Evolutionary conservation across 2,329 filamentous ascomycete genomes (phyloP).

Genomic region (Diaporthe sp.): DNA sequence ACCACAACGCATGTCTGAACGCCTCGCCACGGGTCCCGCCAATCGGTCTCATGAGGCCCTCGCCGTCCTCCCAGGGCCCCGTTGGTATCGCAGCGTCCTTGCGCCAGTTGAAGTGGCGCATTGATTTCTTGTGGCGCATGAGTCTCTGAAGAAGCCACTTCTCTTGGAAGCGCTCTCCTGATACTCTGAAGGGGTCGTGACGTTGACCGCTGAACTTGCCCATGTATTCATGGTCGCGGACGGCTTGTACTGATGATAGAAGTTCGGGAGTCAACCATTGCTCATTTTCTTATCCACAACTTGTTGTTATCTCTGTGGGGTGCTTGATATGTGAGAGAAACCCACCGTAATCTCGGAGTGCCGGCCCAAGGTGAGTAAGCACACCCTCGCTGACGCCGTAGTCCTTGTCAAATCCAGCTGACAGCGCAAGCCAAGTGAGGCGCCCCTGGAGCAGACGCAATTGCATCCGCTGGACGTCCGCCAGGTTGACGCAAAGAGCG

Average conservation of each 20-base stretch:
- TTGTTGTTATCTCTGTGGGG: accelerated
- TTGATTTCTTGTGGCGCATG: neutral
- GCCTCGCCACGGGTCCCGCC: slow-evolving; percentile 21
- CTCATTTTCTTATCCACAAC: neutral
- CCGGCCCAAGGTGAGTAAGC: too few species aligned
- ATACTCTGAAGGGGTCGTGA: slow-evolving; percentile 8
- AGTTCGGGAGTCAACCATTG: neutral
- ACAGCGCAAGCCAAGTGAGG: too few species aligned
- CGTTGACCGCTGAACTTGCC: neutral
- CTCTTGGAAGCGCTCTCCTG: neutral
- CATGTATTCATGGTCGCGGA: slow-evolving; percentile 18
- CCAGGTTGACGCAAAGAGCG: too few species aligned
- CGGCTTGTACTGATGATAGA: slow-evolving; percentile 16
- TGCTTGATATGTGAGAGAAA: neutral
- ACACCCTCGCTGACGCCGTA: too few species aligned
- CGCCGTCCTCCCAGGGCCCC: slow-evolving; percentile 1
- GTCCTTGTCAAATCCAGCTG: too few species aligned
- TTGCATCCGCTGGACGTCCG: too few species aligned
- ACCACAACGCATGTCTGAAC: neutral
- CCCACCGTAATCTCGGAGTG: too few species aligned
- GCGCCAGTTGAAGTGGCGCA: neutral
- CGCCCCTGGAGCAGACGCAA: too few species aligned
- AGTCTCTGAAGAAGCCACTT: neutral
- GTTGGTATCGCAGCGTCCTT: neutral
- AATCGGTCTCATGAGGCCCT: neutral